Base-by-base conservation (phyloP, 2,329 filamentous ascomycete genomes). In the Aphanocladium album region DNA sequence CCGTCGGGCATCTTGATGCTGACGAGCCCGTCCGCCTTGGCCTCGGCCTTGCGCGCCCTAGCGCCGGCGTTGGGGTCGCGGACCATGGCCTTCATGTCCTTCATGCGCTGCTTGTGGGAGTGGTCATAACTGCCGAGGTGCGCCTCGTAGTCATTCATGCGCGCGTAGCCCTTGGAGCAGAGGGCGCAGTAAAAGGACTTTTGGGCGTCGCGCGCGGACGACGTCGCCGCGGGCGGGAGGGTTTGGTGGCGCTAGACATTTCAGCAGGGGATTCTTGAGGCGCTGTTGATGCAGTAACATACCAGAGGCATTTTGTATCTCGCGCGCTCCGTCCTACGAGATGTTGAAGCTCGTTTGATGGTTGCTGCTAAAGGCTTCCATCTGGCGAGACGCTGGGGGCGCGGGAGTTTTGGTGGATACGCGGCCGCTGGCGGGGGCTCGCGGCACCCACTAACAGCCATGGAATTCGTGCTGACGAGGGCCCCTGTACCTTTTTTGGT, bases 51-150 rank as follows among this genome's bases (percentile, higher is more conserved):
- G n/a, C 87, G 80, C 2, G 88, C 86, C 66, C 86, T 84, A 23
- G 81, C 83, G 16, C 80, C 82, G 25, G 85, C 86, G 58, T 81
- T 82, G 1, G 89, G 86, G 65, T 91, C 88, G 66, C 88, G 86
- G 35, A 89, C 87, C 80, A 93, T 88, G 69, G 89, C 87, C 75
- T 91, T 91, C 89, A 93, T 92, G 69, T 95, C 90, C 74, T 91
- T 90, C 62, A 93, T 83, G 54, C 90, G 89, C 77, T 96, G 92
- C 73, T 92, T 93, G 76, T 99, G 95, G 68, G 90, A 90, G 76
- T 99, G 95, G 72, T 98, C 95, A 75, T 98, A 98, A 69, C 90
- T 95, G 64, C 87, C 87, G 60, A 97, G 90, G 73, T 99, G 95
- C 8, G 93, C 89, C 75, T 98, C 93, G 73, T 96, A 97, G 73